Evolutionary conservation across 2,329 filamentous ascomycete genomes (phyloP).

Genomic region (Alternaria gansuensis): DNA sequence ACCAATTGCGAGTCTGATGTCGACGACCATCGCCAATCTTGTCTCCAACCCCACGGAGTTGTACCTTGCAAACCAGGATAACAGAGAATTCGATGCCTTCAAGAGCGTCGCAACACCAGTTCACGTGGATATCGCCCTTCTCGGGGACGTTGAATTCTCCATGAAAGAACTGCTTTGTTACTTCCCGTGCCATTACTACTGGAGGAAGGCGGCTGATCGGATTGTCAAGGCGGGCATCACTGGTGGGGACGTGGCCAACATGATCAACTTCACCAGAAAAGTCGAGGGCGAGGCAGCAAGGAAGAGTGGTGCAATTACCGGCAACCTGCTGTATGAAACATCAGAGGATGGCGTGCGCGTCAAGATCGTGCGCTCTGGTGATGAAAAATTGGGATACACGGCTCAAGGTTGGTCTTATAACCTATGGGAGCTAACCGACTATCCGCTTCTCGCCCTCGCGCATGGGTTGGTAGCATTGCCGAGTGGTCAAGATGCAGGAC

Average conservation of each 20-base stretch:
- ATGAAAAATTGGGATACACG: slow-evolving; percentile 14
- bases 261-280: slow-evolving; percentile 26
- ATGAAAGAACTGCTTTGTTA: slow-evolving; percentile 27
- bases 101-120: slow-evolving; percentile 29
- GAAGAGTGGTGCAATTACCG: neutral
- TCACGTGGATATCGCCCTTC: slow-evolving; percentile 23
- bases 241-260: slow-evolving; percentile 3
- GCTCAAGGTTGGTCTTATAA: slow-evolving; percentile 25
- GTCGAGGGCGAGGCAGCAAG: slow-evolving; percentile 10
- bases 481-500: slow-evolving; percentile 27
- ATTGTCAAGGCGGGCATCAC: neutral
- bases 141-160: slow-evolving; percentile 28
- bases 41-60: neutral
- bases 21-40: neutral
- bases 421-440: slow-evolving; percentile 23
- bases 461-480: slow-evolving; percentile 27
- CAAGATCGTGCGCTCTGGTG: neutral
- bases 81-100: slow-evolving; percentile 23
- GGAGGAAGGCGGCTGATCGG: slow-evolving; percentile 24
- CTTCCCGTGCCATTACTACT: slow-evolving; percentile 30
- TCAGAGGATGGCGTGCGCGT: neutral
- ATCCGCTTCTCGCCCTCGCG: slow-evolving; percentile 30
- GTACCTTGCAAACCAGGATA: neutral
- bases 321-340: too few species aligned
- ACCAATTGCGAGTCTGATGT: slow-evolving; percentile 16